phyloP scores from a whole-genome alignment of 75 land plant genomes.

The Pinus taeda region DNA sequence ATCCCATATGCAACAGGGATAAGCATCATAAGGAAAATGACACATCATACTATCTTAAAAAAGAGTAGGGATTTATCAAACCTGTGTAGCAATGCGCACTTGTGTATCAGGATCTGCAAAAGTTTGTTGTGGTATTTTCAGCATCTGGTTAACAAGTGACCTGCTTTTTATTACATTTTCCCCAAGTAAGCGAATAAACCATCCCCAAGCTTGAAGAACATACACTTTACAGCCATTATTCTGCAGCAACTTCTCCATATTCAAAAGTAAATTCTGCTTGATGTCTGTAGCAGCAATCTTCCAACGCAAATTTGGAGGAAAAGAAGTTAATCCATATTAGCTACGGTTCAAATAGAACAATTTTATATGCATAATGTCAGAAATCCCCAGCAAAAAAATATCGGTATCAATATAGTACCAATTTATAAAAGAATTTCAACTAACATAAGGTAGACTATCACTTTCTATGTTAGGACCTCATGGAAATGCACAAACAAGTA shows the following conservation, averaged over 20 bases:
- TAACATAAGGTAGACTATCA: neutral
- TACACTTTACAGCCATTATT: constrained; percentile 25
- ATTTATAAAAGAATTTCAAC: neutral
- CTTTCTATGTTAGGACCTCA: neutral
- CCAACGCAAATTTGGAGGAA: constrained; percentile 6
- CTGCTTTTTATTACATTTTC: constrained; percentile 24
- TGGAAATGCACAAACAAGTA: neutral
- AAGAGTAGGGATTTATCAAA: neutral
- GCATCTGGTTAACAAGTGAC: constrained; percentile 52
- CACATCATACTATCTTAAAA: neutral
- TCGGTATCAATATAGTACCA: neutral
- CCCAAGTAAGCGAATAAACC: constrained; percentile 57
- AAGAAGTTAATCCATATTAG: neutral
- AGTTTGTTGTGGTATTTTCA: constrained; percentile 56
- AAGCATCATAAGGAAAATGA: neutral
- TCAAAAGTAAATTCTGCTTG: constrained; percentile 36
- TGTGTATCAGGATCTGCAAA: constrained; percentile 27
- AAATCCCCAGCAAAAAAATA: constrained; percentile 2
- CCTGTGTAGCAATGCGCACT: constrained; percentile 37
- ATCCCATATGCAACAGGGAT: neutral
- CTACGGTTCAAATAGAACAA: neutral
- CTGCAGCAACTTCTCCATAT: constrained; percentile 38
- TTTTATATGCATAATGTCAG: neutral
- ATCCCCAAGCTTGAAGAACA: constrained; percentile 62
- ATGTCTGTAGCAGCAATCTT: constrained; percentile 39